Percentiles rank a stretch among this genome's conserved stretches.
These are phyloP conservation scores for Retiboletus fuscus DNA, from an alignment of 1,284 basidiomycete genomes.

Conservation along the genomic window DNA sequence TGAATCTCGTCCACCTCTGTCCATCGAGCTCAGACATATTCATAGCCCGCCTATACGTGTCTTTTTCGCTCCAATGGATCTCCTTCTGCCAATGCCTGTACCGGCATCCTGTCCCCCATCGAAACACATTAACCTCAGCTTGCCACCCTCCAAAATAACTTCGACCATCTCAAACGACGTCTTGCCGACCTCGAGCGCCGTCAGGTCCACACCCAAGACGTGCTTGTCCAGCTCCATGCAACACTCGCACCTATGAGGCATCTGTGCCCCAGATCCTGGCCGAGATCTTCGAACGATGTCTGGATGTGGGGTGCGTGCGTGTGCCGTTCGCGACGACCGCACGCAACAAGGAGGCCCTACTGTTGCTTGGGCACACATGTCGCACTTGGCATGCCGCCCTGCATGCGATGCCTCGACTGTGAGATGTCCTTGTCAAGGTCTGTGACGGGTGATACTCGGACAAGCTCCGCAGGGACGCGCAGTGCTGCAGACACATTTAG, in stretches of 20 bases:
- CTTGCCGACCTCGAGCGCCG: slow-evolving; percentile 33
- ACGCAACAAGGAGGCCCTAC: no score
- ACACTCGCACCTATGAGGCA: slow-evolving; percentile 40
- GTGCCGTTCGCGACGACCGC: no score
- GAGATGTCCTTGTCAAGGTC: slow-evolving; percentile 30
- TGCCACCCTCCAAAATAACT: slow-evolving; percentile 23
- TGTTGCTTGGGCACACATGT: slow-evolving; percentile 38
- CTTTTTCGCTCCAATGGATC: slow-evolving; percentile 35
- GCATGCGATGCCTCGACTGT: slow-evolving; percentile 28
- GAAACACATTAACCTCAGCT: slow-evolving; percentile 34
- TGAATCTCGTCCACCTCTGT: slow-evolving; percentile 14
- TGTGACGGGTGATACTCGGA: slow-evolving; percentile 40
- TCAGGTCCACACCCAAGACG: slow-evolving; percentile 18
- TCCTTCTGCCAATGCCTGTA: slow-evolving; percentile 23
- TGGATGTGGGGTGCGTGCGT: slow-evolving; percentile 7
- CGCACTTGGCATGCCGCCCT: slow-evolving; percentile 36
- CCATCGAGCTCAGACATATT: not conserved
- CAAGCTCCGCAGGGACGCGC: slow-evolving; percentile 25
- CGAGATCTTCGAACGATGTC: slow-evolving; percentile 40
- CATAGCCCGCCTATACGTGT: slow-evolving; percentile 27
- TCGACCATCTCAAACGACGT: slow-evolving; percentile 21
- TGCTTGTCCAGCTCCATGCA: slow-evolving; percentile 28
- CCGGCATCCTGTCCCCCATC: slow-evolving; percentile 33
- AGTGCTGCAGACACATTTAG: no score
- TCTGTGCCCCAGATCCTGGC: slow-evolving; percentile 40